A percentile compares a stretch with the other conserved stretches of the same genome.
Conservation (phyloP, 2,329 filamentous ascomycete genomes). For the Monilinia fructigena region DNA sequence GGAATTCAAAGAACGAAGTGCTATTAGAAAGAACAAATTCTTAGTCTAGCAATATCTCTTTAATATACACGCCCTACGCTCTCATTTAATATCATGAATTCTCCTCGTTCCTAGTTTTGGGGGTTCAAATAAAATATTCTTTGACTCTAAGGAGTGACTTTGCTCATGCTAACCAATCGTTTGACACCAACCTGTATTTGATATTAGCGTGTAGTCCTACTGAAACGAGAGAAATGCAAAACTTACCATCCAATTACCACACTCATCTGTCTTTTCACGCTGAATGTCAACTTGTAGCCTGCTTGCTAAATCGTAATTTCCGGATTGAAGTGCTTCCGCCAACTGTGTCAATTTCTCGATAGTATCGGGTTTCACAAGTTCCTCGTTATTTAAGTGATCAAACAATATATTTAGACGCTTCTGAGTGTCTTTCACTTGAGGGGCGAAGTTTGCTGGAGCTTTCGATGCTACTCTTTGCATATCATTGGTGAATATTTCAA, state of each 20-base stretch:
- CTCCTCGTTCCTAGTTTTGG: background rate
- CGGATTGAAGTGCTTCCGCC: constrained; percentile 63
- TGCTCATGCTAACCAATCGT: constrained; percentile 76
- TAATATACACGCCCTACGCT: constrained; percentile 21
- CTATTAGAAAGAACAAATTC: constrained; percentile 6
- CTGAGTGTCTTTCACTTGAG: constrained; percentile 90
- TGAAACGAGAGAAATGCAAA: background rate
- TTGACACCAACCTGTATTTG: constrained; percentile 68
- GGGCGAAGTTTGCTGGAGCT: constrained; percentile 81
- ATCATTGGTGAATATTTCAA: constrained; percentile 76
- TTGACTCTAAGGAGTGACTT: constrained; percentile 56
- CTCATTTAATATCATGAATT: constrained; percentile 13
- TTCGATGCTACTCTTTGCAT: constrained; percentile 85
- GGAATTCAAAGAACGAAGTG: background rate
- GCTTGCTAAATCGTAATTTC: constrained; percentile 67
- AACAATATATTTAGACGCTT: constrained; percentile 92
- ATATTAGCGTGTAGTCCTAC: constrained; percentile 44
- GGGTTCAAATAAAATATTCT: background rate
- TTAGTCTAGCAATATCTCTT: constrained; percentile 20
- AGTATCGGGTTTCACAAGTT: constrained; percentile 79
- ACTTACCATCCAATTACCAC: constrained; percentile 84
- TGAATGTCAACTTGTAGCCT: constrained; percentile 73
- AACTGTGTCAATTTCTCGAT: constrained; percentile 65
- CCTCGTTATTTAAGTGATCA: constrained; percentile 94
- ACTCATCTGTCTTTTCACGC: constrained; percentile 74